phyloP scores from a whole-genome alignment of 371 early-diverging fungal species.

The Rhizopus delemar region DNA sequence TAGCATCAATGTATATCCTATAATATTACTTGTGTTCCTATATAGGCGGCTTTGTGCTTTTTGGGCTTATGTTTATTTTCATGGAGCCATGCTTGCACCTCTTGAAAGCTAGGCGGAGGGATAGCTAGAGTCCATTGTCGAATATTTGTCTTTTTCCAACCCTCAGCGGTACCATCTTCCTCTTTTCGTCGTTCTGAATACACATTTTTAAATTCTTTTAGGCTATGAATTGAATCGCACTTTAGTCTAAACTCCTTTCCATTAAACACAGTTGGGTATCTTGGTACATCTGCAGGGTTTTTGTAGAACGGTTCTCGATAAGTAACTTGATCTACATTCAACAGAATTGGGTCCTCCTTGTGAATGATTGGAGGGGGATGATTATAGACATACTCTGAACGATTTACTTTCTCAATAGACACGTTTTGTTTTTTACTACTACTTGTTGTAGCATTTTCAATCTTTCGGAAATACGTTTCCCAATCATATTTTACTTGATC shows the following conservation, averaged over 20 bases:
- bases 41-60: constrained; percentile 1
- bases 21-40: constrained; percentile 16
- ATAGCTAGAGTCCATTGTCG: constrained; percentile 33
- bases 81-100: constrained; percentile 30
- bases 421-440: not conserved
- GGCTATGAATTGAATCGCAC: constrained; percentile 23
- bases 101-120: constrained; percentile 32
- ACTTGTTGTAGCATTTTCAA: not conserved
- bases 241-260: constrained; percentile 55
- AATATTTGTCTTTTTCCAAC: constrained; percentile 14
- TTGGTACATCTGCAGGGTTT: constrained; percentile 58
- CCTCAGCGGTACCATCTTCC: not conserved
- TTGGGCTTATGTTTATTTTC: not conserved
- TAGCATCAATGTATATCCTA: not conserved
- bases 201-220: constrained; percentile 23
- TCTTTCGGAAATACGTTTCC: not conserved
- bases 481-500: not conserved
- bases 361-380: constrained; percentile 27
- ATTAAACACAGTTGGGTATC: constrained; percentile 48
- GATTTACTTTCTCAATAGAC: not conserved
- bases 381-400: constrained; percentile 21
- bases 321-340: constrained; percentile 15
- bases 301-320: constrained; percentile 70
- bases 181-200: not conserved
- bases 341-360: not conserved